Conservation (phyloP, 1,284 basidiomycete species). For the Ceratobasidium sp. region DNA sequence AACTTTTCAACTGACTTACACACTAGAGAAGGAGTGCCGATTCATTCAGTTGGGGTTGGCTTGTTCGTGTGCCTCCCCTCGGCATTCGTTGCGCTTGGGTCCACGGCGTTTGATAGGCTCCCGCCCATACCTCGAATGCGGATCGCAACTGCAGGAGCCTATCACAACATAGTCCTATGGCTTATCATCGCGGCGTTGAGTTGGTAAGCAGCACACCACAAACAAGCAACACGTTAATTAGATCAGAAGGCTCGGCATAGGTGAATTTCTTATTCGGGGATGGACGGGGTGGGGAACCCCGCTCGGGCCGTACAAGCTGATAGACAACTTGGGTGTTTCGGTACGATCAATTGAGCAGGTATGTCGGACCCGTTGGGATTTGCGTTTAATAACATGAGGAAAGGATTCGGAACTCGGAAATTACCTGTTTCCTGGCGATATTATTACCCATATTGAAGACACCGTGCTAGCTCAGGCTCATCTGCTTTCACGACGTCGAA, state of each 20-base stretch:
- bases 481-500: slow-evolving; percentile 11
- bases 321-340: slow-evolving; percentile 25
- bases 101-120: slow-evolving; percentile 51
- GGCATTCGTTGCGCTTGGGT: slow-evolving; percentile 70
- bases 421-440: slow-evolving; percentile 19
- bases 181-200: slow-evolving; percentile 50
- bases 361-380: background rate
- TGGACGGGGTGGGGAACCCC: slow-evolving; percentile 28
- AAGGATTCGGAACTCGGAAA: slow-evolving; percentile 10
- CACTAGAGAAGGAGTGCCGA: slow-evolving; percentile 60
- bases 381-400: background rate
- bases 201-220: slow-evolving; percentile 31
- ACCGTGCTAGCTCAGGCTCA: slow-evolving; percentile 9
- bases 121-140: slow-evolving; percentile 56
- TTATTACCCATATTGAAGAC: slow-evolving; percentile 33
- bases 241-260: slow-evolving; percentile 21
- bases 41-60: slow-evolving; percentile 63
- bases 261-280: slow-evolving; percentile 12
- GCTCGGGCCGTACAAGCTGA: slow-evolving; percentile 28
- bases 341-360: slow-evolving; percentile 33
- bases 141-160: slow-evolving; percentile 69
- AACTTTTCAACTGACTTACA: background rate
- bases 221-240: background rate
- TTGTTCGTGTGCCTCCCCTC: slow-evolving; percentile 66
- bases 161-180: slow-evolving; percentile 67